Conservation (phyloP, 768 basidiomycete genomes). For the Boletus fagicola region DNA sequence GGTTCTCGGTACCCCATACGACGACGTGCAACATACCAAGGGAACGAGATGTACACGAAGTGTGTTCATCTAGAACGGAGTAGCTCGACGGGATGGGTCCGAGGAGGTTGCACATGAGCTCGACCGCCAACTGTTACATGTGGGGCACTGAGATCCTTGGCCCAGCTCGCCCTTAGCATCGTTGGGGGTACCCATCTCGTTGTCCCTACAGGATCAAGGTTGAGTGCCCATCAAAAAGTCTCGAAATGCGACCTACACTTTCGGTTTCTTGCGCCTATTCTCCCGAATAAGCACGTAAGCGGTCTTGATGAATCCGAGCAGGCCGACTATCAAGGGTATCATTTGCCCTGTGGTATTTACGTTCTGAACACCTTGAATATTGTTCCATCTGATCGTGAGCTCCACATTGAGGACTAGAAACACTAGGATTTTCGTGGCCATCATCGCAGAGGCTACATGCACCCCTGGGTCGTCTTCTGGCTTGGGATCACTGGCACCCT, state of each 20-base stretch:
- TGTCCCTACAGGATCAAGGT: not conserved
- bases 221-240: not conserved
- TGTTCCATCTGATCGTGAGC: not conserved
- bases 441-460: not conserved
- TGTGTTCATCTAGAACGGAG: too few relatives aligned
- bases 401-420: not conserved
- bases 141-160: too few relatives aligned
- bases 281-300: not conserved
- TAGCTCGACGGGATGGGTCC: too few relatives aligned
- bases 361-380: not conserved
- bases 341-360: not conserved
- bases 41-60: too few relatives aligned
- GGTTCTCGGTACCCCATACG: too few relatives aligned
- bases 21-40: too few relatives aligned
- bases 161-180: too few relatives aligned
- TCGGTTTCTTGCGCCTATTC: not conserved
- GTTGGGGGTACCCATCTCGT: too few relatives aligned
- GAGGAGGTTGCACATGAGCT: too few relatives aligned
- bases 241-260: not conserved
- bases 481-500: not conserved
- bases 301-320: not conserved
- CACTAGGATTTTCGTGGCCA: not conserved
- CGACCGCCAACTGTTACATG: too few relatives aligned
- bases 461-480: not conserved
- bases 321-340: not conserved